Base-by-base conservation (phyloP, 345 rosid species). In the Euphorbia tirucalli region DNA sequence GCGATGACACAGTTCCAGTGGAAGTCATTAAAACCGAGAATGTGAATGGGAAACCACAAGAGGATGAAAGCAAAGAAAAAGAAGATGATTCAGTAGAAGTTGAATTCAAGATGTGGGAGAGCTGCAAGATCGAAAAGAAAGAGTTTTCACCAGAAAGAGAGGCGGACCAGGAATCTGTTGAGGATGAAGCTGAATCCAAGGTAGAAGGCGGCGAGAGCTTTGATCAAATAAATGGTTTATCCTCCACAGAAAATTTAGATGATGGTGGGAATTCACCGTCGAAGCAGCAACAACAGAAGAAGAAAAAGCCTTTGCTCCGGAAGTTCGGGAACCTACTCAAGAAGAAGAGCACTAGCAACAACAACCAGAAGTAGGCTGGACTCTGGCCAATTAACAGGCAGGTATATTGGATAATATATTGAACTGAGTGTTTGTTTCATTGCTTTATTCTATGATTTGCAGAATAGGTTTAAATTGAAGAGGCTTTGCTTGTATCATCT, bases 101-200 rank as follows among this genome's bases (percentile, higher is more conserved):
- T 27, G 93, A 89, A 75, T 90, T 82, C 73, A 95, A 90, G 79
- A 92, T 95, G 99, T 92, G 99, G 97, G 97, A 95, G 82, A 92
- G 96, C 83, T 95, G 97, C 90, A 92, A 86, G 78, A 89, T 92
- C 60, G 97, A 95, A 77, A 95, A 90, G 96, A 91, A 88, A 81
- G 99, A 95, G 76, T 87, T 87, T 43, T 94, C 91, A 10, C 93
- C 93, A 0, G 95, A 84, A 11, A 85, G 90, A 79, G 91, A 84
- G 80, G 28, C 78, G 18, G 97, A 89, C 73, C 88, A 81, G 63
- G 91, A 90, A 79, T 87, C 90, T 11, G 80, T 84, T 14, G 99
- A 89, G 65, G 97, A 92, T 69, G 97, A 94, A 82, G 79, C 60
- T 21, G 93, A 83, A 30, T 79, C 86, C 72, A 92, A 88, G 78